Percentiles rank a stretch among this genome's conserved stretches.
Evolutionary conservation across 805 yeast species (phyloP).

Genomic region (Candida boleticola): DNA sequence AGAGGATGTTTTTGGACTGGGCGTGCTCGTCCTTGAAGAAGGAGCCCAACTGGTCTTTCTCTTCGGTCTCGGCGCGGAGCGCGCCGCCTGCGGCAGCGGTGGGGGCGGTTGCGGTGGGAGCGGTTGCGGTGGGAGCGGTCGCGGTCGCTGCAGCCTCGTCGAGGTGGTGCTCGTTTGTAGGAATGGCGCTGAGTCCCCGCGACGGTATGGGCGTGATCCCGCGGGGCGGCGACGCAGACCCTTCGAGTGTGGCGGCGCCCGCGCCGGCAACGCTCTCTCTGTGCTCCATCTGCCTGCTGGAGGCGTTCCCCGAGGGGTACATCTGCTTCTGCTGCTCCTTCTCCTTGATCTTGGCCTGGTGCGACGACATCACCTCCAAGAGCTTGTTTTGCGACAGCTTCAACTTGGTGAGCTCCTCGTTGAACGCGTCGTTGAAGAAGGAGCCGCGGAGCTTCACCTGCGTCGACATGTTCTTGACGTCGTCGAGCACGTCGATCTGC

Average conservation of each 20-base stretch:
- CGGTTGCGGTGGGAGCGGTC: not conserved
- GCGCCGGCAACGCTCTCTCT: not conserved
- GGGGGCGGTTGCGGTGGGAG: not conserved
- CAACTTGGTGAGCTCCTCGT: constrained; percentile 48
- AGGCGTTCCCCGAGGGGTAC: constrained; percentile 29
- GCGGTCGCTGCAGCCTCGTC: not conserved
- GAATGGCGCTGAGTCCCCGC: not conserved
- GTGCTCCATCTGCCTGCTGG: not conserved
- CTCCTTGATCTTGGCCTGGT: constrained; percentile 20
- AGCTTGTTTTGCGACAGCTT: constrained; percentile 52
- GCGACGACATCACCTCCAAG: constrained; percentile 32
- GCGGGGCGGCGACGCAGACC: not conserved
- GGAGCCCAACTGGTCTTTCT: constrained; percentile 23
- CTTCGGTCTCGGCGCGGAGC: constrained; percentile 22
- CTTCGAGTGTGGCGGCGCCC: not conserved
- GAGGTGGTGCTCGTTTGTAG: not conserved
- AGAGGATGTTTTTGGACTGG: constrained; percentile 23
- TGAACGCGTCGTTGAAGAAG: constrained; percentile 53
- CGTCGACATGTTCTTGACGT: constrained; percentile 60
- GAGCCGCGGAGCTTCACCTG: constrained; percentile 42
- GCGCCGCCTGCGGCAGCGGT: constrained; percentile 2
- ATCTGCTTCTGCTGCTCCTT: constrained; percentile 16
- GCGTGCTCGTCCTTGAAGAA: constrained; percentile 22
- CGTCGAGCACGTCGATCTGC: constrained; percentile 81
- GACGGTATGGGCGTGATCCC: not conserved